phyloP scores from a whole-genome alignment of 2,329 filamentous ascomycete genomes.

The Paramyrothecium sp. region DNA sequence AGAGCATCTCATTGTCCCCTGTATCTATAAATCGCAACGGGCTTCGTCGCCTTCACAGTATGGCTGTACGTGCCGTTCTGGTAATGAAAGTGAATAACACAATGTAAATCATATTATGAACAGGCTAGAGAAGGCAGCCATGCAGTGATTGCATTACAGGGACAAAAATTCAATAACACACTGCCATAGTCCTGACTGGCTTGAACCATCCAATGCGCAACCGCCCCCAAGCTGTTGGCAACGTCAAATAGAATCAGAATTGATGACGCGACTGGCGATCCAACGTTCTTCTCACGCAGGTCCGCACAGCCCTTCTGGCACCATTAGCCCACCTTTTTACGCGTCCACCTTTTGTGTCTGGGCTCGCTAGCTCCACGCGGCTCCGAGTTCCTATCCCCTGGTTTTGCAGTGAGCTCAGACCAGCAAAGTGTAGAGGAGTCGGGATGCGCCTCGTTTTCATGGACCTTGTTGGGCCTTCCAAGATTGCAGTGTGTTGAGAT shows the following conservation, averaged over 20 bases:
- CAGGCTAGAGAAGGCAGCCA: no score
- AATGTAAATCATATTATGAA: no score
- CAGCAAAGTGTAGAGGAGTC: neutral
- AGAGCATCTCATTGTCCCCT: no score
- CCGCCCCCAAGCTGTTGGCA: neutral
- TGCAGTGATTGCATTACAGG: no score
- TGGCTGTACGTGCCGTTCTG: no score
- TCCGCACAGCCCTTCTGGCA: constrained; percentile 28
- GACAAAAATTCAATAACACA: no score
- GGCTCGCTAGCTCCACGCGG: constrained; percentile 8
- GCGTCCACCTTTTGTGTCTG: constrained; percentile 19
- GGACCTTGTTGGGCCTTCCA: neutral
- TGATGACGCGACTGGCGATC: constrained; percentile 17
- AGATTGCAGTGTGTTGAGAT: constrained; percentile 1
- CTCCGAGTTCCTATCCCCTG: neutral
- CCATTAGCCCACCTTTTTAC: constrained; percentile 32
- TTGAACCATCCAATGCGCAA: neutral
- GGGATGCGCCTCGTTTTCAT: neutral
- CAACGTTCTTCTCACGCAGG: constrained; percentile 28
- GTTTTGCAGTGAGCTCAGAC: neutral
- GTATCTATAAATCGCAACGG: no score
- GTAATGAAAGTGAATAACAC: no score
- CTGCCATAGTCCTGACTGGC: no score
- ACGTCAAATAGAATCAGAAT: neutral
- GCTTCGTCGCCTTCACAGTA: no score